Base-by-base conservation (phyloP, 2,329 filamentous ascomycete genomes). In the Claviceps lovelessii region DNA sequence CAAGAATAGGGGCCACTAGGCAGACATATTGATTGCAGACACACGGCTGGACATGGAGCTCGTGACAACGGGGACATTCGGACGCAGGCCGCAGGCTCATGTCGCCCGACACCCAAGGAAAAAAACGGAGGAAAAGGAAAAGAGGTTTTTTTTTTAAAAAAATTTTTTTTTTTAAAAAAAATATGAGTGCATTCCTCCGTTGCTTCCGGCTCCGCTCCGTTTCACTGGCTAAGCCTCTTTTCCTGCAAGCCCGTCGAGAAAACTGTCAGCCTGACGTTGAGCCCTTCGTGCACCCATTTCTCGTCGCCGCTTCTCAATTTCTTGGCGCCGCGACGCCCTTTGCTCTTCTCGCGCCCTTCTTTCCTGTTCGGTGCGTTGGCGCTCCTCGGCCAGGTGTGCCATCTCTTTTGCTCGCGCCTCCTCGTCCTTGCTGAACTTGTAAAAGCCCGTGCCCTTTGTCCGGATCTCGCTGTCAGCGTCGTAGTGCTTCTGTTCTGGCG, bases 371-470 rank as follows among this genome's bases (percentile, higher is more conserved):
- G 88, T 93, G 64, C 81, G 79, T 58, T 74, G 70, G 56, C 87
- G 75, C 67, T 89, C 83, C 61, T 76, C 74, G 59, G 81, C 78
- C 54, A 96, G 72, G 48, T 76, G 78, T 60, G 80, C 76, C 88
- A 97, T 95, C 75, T 97, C 88, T 51, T 63, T 62, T 62, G 70
- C 69, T 64, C 84, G 75, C 59, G 76, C 74, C 60, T 79, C 82
- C 64, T 85, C 83, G 67, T 95, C 86, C 60, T 79, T 80, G 56
- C 85, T 88, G 66, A 98, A 97, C 55, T 86, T 83, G 72, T 90
- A 96, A 71, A 97, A 98, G 0, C 88, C 93, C 0, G 87, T 88
- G 4, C 93, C 93, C 63, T 93, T 91, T 48, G 82, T 88, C 57
- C 93, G 77, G 51, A 95, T 83, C 76, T 98, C 93, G 57, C 78